phyloP scores from a whole-genome alignment of 1,284 basidiomycete species.

The Cryptococcus deneoformans region DNA sequence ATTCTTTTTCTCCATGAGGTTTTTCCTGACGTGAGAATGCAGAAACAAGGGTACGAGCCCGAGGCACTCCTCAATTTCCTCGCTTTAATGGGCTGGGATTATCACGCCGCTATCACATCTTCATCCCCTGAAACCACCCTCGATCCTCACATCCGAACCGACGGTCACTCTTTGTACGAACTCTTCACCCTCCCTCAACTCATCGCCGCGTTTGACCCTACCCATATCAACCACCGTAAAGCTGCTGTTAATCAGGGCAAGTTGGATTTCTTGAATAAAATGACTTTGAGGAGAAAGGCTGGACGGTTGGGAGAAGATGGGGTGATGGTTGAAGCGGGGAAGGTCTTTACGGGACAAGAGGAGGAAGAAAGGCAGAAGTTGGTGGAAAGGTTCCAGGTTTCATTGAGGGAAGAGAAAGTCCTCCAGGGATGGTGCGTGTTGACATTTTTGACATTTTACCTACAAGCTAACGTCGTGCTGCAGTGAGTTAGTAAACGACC shows the following conservation, averaged over 20 bases:
- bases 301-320: constrained; percentile 39
- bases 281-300: constrained; percentile 41
- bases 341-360: constrained; percentile 13
- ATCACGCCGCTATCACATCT: constrained; percentile 38
- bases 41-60: constrained; percentile 79
- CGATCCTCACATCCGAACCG: constrained; percentile 26
- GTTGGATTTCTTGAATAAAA: constrained; percentile 49
- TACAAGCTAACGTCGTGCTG: background rate
- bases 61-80: constrained; percentile 90
- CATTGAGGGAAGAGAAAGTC: constrained; percentile 31
- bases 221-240: constrained; percentile 38
- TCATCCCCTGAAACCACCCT: constrained; percentile 2
- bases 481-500: constrained; percentile 36
- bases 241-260: constrained; percentile 43
- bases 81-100: constrained; percentile 88
- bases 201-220: constrained; percentile 37
- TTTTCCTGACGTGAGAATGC: background rate
- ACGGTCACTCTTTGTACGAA: constrained; percentile 38
- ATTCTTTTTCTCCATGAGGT: background rate
- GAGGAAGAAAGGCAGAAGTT: constrained; percentile 26
- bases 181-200: constrained; percentile 42
- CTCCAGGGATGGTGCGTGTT: constrained; percentile 30
- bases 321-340: constrained; percentile 33
- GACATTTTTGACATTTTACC: background rate
- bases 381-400: constrained; percentile 34